phyloP scores from a whole-genome alignment of 805 yeast genomes.

The Lipomyces spencermartinsiae region DNA sequence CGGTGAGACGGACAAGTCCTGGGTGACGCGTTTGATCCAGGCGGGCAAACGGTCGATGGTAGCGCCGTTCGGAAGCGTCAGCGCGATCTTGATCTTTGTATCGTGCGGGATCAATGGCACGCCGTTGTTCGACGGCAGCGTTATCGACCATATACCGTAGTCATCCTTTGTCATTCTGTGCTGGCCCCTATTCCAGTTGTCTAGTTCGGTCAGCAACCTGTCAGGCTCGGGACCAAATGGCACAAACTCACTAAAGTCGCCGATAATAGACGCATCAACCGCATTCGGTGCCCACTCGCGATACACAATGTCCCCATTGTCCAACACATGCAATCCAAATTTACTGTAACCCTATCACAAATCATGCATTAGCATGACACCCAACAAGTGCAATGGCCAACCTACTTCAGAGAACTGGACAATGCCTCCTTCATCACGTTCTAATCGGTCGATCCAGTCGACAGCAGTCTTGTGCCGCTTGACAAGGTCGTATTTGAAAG shows the following conservation, averaged over 20 bases:
- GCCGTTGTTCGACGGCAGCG: slow-evolving; percentile 63
- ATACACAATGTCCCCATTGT: slow-evolving; percentile 62
- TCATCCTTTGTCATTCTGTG: slow-evolving; percentile 66
- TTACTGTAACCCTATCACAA: slow-evolving; percentile 61
- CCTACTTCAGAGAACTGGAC: slow-evolving; percentile 62
- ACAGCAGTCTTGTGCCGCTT: slow-evolving; percentile 71
- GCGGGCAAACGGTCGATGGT: slow-evolving; percentile 84
- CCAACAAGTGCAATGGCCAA: not conserved
- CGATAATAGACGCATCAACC: slow-evolving; percentile 72
- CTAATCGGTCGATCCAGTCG: slow-evolving; percentile 64
- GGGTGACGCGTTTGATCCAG: slow-evolving; percentile 85
- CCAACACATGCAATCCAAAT: slow-evolving; percentile 74
- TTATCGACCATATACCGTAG: slow-evolving; percentile 72
- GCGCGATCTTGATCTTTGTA: slow-evolving; percentile 68
- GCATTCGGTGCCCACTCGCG: slow-evolving; percentile 95
- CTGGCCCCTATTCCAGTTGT: slow-evolving; percentile 70
- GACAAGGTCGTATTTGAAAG: slow-evolving; percentile 69
- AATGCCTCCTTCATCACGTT: slow-evolving; percentile 68
- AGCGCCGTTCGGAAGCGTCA: slow-evolving; percentile 71
- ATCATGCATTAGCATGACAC: slow-evolving; percentile 3
- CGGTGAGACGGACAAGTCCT: slow-evolving; percentile 53
- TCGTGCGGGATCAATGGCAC: slow-evolving; percentile 78
- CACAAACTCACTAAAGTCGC: slow-evolving; percentile 68
- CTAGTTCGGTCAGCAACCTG: slow-evolving; percentile 14
- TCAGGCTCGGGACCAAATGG: not conserved